These are phyloP conservation scores for Sugiyamaella qingdaonensis DNA, from an alignment of 805 yeast genomes.

Conservation along the genomic window DNA sequence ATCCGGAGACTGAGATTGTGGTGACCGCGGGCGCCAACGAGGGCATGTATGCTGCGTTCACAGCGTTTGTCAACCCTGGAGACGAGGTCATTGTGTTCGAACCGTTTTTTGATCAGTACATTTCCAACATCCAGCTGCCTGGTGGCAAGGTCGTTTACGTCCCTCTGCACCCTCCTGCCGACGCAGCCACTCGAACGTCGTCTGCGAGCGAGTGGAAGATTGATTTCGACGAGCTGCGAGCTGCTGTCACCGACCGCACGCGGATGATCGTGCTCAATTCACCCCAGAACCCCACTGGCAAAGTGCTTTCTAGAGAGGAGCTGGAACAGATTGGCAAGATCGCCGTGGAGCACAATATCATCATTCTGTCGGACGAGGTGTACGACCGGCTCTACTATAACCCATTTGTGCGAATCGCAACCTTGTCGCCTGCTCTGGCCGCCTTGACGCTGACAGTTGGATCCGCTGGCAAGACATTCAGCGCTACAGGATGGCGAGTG, in stretches of 20 bases:
- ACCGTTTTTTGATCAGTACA: slow-evolving; percentile 96
- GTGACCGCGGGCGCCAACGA: slow-evolving; percentile 97
- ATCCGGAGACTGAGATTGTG: slow-evolving; percentile 56
- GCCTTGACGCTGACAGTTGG: slow-evolving; percentile 86
- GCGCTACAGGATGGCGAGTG: slow-evolving; percentile 99
- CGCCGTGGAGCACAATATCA: slow-evolving; percentile 79
- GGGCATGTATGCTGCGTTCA: slow-evolving; percentile 80
- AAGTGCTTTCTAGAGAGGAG: slow-evolving; percentile 75
- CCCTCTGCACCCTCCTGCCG: slow-evolving; percentile 77
- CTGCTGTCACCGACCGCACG: slow-evolving; percentile 68
- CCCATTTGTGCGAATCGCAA: slow-evolving; percentile 78
- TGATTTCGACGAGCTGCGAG: slow-evolving; percentile 71
- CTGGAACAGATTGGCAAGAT: slow-evolving; percentile 69
- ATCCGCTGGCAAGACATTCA: slow-evolving; percentile 95
- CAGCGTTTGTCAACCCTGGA: slow-evolving; percentile 79
- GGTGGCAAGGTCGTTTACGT: slow-evolving; percentile 91
- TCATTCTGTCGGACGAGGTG: slow-evolving; percentile 88
- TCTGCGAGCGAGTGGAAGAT: slow-evolving; percentile 84
- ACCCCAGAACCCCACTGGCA: slow-evolving; percentile 97
- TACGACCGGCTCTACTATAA: slow-evolving; percentile 84
- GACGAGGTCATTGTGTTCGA: slow-evolving; percentile 96
- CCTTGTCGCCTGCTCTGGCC: slow-evolving; percentile 72
- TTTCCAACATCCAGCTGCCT: slow-evolving; percentile 86
- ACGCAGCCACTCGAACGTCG: slow-evolving; percentile 57
- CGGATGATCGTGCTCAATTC: slow-evolving; percentile 85